These are phyloP conservation scores for Bromus sterilis DNA, from an alignment of 176 grass and related monocot species.

Conservation along the genomic window DNA sequence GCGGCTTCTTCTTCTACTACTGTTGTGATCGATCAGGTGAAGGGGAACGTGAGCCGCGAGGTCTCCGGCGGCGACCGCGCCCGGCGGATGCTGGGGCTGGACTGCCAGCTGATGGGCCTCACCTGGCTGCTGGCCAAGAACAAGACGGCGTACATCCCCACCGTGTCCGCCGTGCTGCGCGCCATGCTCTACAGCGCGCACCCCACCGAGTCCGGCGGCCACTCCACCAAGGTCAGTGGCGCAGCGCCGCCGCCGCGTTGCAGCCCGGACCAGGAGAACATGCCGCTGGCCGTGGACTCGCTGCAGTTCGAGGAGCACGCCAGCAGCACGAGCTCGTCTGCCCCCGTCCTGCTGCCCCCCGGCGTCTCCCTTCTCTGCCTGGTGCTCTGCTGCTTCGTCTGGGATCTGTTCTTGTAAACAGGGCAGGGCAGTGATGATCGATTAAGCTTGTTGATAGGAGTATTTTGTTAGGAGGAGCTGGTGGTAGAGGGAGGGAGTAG, in stretches of 20 bases:
- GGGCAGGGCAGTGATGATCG: not conserved
- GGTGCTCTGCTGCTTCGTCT: constrained; percentile 1
- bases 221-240: not conserved
- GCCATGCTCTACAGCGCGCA: constrained; percentile 77
- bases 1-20: too few species aligned
- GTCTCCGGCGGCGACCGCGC: constrained; percentile 51
- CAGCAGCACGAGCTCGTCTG: constrained; percentile 20
- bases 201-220: constrained; percentile 27
- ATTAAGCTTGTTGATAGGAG: constrained; percentile 30
- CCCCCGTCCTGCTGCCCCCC: not conserved
- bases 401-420: constrained; percentile 16
- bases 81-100: constrained; percentile 71
- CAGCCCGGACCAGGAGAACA: constrained; percentile 94
- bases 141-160: constrained; percentile 92
- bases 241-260: constrained; percentile 19
- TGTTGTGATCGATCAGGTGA: constrained; percentile 48
- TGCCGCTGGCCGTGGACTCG: constrained; percentile 96
- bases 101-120: constrained; percentile 99
- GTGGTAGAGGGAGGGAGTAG: not conserved
- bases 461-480: constrained; percentile 25
- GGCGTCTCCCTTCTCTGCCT: constrained; percentile 7
- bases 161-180: constrained; percentile 92
- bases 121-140: constrained; percentile 92
- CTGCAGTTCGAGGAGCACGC: constrained; percentile 79
- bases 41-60: constrained; percentile 41